Conservation (phyloP, 2,329 filamentous ascomycete genomes). For the Fusarium sp. region DNA sequence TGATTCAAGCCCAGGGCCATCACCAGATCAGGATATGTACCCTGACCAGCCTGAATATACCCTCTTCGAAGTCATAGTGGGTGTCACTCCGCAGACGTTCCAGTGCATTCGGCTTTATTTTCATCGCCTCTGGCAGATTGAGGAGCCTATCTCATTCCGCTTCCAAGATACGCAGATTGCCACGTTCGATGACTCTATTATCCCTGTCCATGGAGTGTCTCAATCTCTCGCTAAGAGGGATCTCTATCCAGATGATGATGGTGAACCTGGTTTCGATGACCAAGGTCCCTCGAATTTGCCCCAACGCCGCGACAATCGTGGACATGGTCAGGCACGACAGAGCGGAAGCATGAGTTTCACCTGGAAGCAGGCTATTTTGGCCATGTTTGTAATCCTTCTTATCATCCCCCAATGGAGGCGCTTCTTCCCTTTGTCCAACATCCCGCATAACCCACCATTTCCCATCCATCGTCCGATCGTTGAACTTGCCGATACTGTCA, state of each 20-base stretch:
- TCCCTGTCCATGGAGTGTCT: neutral
- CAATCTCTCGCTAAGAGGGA: neutral
- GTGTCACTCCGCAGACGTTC: neutral
- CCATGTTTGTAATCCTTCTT: neutral
- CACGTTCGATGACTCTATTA: neutral
- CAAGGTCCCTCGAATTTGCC: neutral
- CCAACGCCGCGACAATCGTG: too few relatives aligned
- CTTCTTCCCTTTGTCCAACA: neutral
- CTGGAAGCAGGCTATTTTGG: neutral
- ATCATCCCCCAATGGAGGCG: neutral
- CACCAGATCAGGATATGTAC: neutral
- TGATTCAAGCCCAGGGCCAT: neutral
- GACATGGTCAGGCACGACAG: accelerated
- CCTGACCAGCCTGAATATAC: neutral
- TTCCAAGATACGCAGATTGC: neutral
- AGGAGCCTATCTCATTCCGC: neutral
- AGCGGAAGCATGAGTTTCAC: neutral
- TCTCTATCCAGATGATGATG: neutral
- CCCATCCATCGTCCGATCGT: neutral
- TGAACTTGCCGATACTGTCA: neutral
- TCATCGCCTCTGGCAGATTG: neutral
- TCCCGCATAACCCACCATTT: neutral
- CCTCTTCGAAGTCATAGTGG: neutral
- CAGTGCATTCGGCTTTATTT: neutral
- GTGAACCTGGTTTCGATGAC: neutral